Base-by-base conservation (phyloP, 2,329 filamentous ascomycete genomes). In the Ophiocordyceps camponoti-floridani region DNA sequence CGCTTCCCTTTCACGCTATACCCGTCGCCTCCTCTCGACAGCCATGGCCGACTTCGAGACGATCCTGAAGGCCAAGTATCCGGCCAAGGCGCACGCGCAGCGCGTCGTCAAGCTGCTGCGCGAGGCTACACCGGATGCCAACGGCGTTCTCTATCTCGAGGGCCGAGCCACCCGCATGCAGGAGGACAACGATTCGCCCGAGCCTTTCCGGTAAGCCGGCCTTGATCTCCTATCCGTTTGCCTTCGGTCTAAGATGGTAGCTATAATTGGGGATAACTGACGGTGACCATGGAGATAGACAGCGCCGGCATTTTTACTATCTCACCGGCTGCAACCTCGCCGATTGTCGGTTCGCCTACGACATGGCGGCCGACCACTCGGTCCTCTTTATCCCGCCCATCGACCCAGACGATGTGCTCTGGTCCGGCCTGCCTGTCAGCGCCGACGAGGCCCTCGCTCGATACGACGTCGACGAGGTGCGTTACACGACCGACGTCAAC, bases 301-400 rank as follows among this genome's bases (percentile, higher is more conserved):
- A 95, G 64, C 84, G 88, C 50, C 81, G 91, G 45, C 84, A 79
- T 61, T 98, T 98, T 67, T 95, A 84, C 74, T 98, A 98, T 63
- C 70, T 96, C 41, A 89, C 85, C 23, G 91, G 91, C 53, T 93
- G 69, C 57, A 73, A 79, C 49, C 71, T 93, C 28, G 75, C 88
- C 47, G 87, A 95, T 62, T 82, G 82, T 54, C 79, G 80, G 58
- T 74, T 86, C 48, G 73, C 81, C 46, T 94, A 95, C 67, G 81
- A 94, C 51, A 80, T 94, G 47, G 68, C 73, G 41, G 71, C 75
- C 42, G 73, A 78, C 51, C 77, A 78, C 53, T 75, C 88, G 38
- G 93, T 81, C 3, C 77, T 98, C 43, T 98, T 88, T 66, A 89
- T 98, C 54, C 89, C 91, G 2, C 84, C 87, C 14, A 75, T 88